These are phyloP conservation scores for Nephelium lappaceum DNA, from an alignment of 345 rosid species.

Conservation along the genomic window DNA sequence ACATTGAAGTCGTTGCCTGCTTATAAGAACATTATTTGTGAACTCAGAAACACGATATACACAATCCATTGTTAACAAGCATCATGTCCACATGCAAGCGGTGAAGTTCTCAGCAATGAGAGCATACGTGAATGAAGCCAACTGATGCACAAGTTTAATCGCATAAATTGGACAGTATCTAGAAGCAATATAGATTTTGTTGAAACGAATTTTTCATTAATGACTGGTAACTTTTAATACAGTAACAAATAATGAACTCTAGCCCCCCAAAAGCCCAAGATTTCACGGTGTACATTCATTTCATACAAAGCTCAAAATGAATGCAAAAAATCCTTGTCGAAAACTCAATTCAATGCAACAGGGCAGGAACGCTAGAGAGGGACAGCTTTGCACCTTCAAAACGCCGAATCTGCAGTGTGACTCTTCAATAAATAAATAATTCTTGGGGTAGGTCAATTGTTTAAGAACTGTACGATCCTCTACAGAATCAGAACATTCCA, in stretches of 20 bases:
- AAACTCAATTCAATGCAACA: constrained; percentile 14
- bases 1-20: background rate
- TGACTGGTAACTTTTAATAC: constrained; percentile 29
- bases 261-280: constrained; percentile 22
- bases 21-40: no score
- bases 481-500: constrained; percentile 21
- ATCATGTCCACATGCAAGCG: background rate
- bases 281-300: constrained; percentile 15
- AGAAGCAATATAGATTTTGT: background rate
- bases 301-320: constrained; percentile 16
- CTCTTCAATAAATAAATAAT: constrained; percentile 29
- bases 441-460: constrained; percentile 21
- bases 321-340: constrained; percentile 4
- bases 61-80: background rate
- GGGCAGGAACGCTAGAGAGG: background rate
- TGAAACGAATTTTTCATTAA: constrained; percentile 29
- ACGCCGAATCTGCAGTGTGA: constrained; percentile 26
- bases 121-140: background rate
- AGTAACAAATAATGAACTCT: constrained; percentile 20
- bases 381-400: constrained; percentile 25
- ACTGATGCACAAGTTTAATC: background rate
- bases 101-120: no score
- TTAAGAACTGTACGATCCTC: constrained; percentile 26
- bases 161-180: background rate
- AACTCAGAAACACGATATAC: no score